phyloP scores from a whole-genome alignment of 768 basidiomycete species.

The Russula earlei region DNA sequence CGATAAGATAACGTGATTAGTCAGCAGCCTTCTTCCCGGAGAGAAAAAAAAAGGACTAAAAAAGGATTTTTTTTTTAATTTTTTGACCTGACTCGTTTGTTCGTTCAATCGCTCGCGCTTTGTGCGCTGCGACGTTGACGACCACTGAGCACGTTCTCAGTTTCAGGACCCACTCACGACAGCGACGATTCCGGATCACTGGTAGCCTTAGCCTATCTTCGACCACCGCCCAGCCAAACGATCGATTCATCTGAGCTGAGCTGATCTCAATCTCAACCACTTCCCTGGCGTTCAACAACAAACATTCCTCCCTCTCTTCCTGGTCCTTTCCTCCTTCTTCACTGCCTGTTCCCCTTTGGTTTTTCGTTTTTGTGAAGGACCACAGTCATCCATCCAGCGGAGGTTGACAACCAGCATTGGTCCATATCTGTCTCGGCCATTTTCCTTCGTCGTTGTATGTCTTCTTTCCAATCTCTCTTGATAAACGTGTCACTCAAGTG shows the following conservation, averaged over 20 bases:
- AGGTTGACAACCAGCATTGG: not conserved
- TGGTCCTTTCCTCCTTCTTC: not conserved
- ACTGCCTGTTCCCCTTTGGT: not conserved
- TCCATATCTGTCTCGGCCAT: not conserved
- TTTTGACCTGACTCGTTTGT: not conserved
- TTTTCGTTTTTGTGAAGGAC: not conserved
- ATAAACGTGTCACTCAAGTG: not conserved
- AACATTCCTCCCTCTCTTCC: not conserved
- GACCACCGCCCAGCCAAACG: not conserved
- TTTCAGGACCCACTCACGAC: conserved; percentile 1
- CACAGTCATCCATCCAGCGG: not conserved
- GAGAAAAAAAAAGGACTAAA: no score
- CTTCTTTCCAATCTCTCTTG: not conserved
- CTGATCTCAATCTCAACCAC: conserved; percentile 1
- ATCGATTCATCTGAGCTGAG: not conserved
- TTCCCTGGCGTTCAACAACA: not conserved
- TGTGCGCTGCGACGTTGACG: conserved; percentile 8
- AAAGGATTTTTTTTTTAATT: no score
- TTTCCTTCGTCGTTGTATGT: not conserved
- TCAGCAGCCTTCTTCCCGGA: not conserved
- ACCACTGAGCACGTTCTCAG: not conserved
- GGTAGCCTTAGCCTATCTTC: not conserved
- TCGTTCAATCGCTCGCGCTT: not conserved
- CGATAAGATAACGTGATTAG: not conserved
- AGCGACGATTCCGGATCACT: not conserved